phyloP scores from a whole-genome alignment of 2,329 filamentous ascomycete species.

The Aspergillus sp. region DNA sequence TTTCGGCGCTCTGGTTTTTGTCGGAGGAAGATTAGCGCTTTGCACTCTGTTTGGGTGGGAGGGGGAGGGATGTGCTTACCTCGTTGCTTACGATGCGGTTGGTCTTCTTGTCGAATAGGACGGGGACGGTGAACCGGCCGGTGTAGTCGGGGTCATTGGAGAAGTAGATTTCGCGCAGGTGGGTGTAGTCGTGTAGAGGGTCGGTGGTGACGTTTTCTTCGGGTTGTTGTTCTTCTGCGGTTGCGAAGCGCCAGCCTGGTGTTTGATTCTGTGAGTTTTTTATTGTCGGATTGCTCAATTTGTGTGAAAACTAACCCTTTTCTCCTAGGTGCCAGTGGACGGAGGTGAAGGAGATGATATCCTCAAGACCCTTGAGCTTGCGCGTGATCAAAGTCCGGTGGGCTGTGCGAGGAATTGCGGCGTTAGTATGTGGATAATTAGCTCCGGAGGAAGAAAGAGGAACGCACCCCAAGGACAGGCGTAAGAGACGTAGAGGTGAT shows the following conservation, averaged over 20 bases:
- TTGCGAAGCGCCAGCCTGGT: constrained; percentile 79
- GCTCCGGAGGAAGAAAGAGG: background rate
- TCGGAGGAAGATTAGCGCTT: background rate
- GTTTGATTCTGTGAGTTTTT: background rate
- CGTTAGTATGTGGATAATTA: background rate
- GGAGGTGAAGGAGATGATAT: constrained; percentile 74
- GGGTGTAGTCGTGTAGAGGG: constrained; percentile 66
- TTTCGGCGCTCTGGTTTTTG: constrained; percentile 65
- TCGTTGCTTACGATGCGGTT: constrained; percentile 86
- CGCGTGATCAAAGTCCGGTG: constrained; percentile 84
- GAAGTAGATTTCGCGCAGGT: constrained; percentile 81
- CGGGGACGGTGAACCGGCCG: constrained; percentile 84
- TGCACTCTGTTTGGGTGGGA: background rate
- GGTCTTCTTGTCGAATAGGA: constrained; percentile 70
- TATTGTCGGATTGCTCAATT: background rate
- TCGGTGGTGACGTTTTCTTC: constrained; percentile 56
- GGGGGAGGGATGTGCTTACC: constrained; percentile 43
- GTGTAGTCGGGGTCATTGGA: constrained; percentile 68
- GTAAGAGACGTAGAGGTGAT: constrained; percentile 94
- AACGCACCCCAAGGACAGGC: constrained; percentile 79
- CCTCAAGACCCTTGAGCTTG: constrained; percentile 87
- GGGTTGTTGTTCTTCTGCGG: constrained; percentile 60
- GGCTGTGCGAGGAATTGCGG: constrained; percentile 51
- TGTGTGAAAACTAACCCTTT: constrained; percentile 51
- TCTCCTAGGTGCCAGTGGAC: constrained; percentile 88